Conservation (phyloP, 1,284 basidiomycete genomes). For the Pisolithus thermaeus region DNA sequence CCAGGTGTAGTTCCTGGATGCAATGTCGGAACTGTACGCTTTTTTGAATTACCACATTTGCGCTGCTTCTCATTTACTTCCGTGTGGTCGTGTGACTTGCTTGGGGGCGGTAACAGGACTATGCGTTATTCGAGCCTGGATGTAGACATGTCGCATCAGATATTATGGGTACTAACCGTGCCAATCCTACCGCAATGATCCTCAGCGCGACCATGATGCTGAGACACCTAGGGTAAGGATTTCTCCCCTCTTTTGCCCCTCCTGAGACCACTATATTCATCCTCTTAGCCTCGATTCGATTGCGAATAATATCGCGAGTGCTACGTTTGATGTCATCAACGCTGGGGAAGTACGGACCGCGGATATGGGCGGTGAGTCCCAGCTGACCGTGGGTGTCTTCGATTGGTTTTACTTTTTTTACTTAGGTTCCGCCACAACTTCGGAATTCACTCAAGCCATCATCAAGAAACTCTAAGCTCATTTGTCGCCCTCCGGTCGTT, state of each 20-base stretch:
- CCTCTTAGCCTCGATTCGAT: conserved; percentile 71
- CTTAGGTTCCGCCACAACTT: conserved; percentile 79
- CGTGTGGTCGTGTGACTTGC: conserved; percentile 2
- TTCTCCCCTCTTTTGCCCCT: not conserved
- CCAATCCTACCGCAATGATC: conserved; percentile 98
- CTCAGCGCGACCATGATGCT: conserved; percentile 99
- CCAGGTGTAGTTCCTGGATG: conserved; percentile 97
- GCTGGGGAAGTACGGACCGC: conserved; percentile 88
- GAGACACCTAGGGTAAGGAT: conserved; percentile 81
- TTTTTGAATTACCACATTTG: not conserved
- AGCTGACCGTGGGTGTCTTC: not conserved
- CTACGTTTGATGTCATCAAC: conserved; percentile 92
- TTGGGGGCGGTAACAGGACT: conserved; percentile 55
- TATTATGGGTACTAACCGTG: conserved; percentile 96
- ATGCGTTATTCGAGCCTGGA: conserved; percentile 97
- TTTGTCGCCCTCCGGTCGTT: not conserved
- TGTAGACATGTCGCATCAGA: conserved; percentile 98
- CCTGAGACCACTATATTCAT: conserved; percentile 1
- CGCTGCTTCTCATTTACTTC: conserved; percentile 3
- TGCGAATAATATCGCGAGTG: conserved; percentile 91
- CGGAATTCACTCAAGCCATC: conserved; percentile 87
- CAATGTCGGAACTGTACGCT: conserved; percentile 87
- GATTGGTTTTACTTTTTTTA: conserved; percentile 1
- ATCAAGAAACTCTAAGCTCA: conserved; percentile 62
- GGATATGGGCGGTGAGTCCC: conserved; percentile 85